Evolutionary conservation across 1,284 basidiomycete genomes (phyloP).

Genomic region (Flammula alnicola): DNA sequence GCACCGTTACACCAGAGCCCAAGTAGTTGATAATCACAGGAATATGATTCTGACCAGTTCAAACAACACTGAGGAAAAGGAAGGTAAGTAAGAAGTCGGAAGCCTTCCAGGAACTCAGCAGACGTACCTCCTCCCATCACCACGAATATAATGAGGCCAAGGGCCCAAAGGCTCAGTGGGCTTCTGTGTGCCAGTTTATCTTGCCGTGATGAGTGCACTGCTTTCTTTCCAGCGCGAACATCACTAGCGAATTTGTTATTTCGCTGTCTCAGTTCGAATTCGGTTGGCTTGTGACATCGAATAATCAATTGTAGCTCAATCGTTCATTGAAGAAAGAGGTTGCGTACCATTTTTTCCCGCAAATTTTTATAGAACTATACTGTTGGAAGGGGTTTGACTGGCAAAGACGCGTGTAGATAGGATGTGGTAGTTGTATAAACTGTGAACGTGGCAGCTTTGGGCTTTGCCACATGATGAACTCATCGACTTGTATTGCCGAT

Average conservation of each 20-base stretch:
- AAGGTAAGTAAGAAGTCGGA: conserved; percentile 11
- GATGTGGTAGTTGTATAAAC: conserved; percentile 14
- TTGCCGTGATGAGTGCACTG: conserved; percentile 70
- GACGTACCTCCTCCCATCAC: conserved; percentile 75
- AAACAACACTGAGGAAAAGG: conserved; percentile 60
- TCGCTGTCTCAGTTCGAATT: conserved; percentile 79
- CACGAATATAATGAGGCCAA: conserved; percentile 72
- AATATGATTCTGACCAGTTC: conserved; percentile 71
- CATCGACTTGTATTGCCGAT: too few species aligned
- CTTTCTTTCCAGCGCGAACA: conserved; percentile 73
- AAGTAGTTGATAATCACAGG: conserved; percentile 43
- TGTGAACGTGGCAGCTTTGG: conserved; percentile 31
- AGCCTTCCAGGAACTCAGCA: too few species aligned
- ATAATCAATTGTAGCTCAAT: too few species aligned
- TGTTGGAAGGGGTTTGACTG: neutral
- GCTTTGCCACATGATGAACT: conserved; percentile 17
- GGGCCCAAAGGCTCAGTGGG: conserved; percentile 71
- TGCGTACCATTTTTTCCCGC: conserved; percentile 26
- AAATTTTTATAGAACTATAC: conserved; percentile 2
- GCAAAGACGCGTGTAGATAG: conserved; percentile 2
- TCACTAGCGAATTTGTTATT: conserved; percentile 79
- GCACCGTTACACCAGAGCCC: neutral
- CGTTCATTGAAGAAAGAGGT: neutral
- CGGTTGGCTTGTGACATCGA: too few species aligned
- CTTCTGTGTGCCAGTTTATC: conserved; percentile 72